Evolutionary conservation across 2,329 filamentous ascomycete genomes (phyloP).

Genomic region (Aureobasidium sp.): DNA sequence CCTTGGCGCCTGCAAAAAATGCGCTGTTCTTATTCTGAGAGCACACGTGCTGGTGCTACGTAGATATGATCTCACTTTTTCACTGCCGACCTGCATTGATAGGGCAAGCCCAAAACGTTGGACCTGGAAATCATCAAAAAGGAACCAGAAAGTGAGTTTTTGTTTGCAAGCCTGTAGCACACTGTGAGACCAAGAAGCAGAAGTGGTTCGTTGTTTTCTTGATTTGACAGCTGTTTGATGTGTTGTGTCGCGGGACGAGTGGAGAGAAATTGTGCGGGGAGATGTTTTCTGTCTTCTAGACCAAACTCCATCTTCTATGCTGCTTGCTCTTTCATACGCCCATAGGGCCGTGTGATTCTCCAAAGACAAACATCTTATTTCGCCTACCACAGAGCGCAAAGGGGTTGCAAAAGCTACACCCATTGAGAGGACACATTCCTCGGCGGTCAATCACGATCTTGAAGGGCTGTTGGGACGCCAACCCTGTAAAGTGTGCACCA

Average conservation of each 20-base stretch:
- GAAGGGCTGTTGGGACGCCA: too few species aligned
- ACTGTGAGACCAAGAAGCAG: background rate
- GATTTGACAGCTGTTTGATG: conserved; percentile 2
- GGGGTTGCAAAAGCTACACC: too few species aligned
- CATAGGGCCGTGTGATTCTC: too few species aligned
- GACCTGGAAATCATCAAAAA: background rate
- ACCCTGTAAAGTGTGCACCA: too few species aligned
- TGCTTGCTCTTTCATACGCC: too few species aligned
- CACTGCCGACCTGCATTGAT: conserved; percentile 3
- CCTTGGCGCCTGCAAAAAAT: background rate
- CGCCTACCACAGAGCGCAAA: too few species aligned
- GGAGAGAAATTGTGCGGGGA: background rate
- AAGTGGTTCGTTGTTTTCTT: too few species aligned
- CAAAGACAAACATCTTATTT: too few species aligned
- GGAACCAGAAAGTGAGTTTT: background rate
- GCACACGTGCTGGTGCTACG: background rate
- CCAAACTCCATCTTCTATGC: too few species aligned
- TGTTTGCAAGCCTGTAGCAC: background rate
- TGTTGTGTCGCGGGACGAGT: background rate
- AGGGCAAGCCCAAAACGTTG: background rate
- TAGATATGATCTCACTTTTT: conserved; percentile 12
- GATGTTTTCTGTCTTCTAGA: background rate
- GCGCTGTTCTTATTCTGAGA: background rate
- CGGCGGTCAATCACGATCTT: too few species aligned
- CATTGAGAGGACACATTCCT: too few species aligned